These are phyloP conservation scores for Cenchrus fungigraminus DNA, from an alignment of 176 grass and related monocot genomes.

Conservation along the genomic window DNA sequence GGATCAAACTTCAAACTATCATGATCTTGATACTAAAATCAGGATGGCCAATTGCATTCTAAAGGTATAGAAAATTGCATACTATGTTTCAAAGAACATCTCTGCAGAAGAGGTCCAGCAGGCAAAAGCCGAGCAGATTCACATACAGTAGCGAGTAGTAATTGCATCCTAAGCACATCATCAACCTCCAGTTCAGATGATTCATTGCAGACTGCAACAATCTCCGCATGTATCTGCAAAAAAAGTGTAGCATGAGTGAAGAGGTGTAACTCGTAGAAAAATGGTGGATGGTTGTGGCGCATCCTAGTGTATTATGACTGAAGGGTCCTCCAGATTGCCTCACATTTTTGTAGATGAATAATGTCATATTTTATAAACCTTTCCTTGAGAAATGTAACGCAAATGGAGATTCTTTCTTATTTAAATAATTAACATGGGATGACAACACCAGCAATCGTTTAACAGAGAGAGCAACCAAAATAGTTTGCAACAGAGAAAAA, in stretches of 20 bases:
- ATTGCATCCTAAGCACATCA: constrained; percentile 72
- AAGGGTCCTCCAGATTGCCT: background rate
- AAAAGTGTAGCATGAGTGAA: constrained; percentile 30
- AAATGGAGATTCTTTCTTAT: background rate
- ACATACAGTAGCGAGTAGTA: constrained; percentile 79
- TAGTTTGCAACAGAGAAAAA: constrained; percentile 22
- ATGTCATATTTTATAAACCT: background rate
- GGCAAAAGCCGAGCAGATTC: constrained; percentile 94
- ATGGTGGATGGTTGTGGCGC: background rate
- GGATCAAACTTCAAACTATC: background rate
- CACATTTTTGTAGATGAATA: background rate
- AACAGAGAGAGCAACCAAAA: constrained; percentile 35
- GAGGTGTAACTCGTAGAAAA: background rate
- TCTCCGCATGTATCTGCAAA: constrained; percentile 70
- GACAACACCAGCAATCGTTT: background rate
- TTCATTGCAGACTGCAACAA: constrained; percentile 50
- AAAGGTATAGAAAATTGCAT: constrained; percentile 18
- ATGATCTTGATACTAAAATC: constrained; percentile 17
- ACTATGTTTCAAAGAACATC: constrained; percentile 88
- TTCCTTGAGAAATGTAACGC: background rate
- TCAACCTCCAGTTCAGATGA: constrained; percentile 47
- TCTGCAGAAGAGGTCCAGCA: constrained; percentile 93
- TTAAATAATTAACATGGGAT: constrained; percentile 23
- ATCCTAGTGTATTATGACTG: background rate
- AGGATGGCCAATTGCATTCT: background rate